Percentiles rank a stretch among this genome's conserved stretches.
Conservation (phyloP, 2,329 filamentous ascomycete species). For the Trichoderma breve region DNA sequence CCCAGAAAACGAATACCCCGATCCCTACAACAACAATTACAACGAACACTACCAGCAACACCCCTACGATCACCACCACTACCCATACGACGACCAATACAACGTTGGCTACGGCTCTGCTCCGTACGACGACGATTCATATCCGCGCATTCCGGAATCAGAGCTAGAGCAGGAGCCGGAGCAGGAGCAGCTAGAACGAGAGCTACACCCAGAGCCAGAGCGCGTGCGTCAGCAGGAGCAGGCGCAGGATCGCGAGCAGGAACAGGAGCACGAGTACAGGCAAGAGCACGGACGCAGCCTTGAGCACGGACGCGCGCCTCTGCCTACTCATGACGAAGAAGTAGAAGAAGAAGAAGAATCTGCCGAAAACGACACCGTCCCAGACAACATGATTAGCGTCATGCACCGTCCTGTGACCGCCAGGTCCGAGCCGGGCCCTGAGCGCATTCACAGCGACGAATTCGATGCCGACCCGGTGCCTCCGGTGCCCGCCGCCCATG, state of each 20-base stretch:
- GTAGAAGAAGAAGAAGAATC: not conserved
- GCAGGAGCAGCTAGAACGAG: not conserved
- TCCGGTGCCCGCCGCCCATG: slow-evolving; percentile 25
- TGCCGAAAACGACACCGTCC: not conserved
- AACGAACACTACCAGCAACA: slow-evolving; percentile 31
- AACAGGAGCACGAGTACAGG: slow-evolving; percentile 32
- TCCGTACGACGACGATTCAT: not conserved
- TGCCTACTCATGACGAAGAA: slow-evolving; percentile 13
- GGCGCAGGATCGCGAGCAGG: slow-evolving; percentile 40
- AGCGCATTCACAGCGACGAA: not conserved
- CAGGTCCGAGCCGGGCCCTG: slow-evolving; percentile 20
- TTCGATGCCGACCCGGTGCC: slow-evolving; percentile 19
- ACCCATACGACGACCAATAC: slow-evolving; percentile 7
- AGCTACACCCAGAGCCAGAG: not conserved
- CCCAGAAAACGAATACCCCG: slow-evolving; percentile 16
- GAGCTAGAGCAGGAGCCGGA: not conserved
- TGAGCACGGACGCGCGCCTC: not conserved
- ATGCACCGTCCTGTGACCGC: slow-evolving; percentile 19
- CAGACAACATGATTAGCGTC: slow-evolving; percentile 9
- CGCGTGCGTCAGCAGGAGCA: not conserved
- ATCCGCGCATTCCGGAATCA: not conserved
- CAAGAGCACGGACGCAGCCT: not conserved
- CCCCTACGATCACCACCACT: slow-evolving; percentile 6
- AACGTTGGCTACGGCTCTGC: not conserved
- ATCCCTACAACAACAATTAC: slow-evolving; percentile 32